These are phyloP conservation scores for Kazachstania sp. DNA, from an alignment of 1,139 yeast species.

Conservation along the genomic window DNA sequence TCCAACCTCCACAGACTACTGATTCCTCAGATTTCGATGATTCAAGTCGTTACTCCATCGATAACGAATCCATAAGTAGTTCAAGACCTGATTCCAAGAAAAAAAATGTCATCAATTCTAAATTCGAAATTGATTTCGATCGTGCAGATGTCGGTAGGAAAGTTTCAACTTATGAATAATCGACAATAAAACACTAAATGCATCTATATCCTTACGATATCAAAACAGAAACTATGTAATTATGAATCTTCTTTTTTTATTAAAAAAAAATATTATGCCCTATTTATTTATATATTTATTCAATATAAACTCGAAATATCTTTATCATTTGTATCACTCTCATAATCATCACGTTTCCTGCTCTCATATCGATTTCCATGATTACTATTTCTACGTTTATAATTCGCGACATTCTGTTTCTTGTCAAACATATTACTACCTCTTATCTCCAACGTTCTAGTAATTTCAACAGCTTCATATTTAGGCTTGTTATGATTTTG, in stretches of 20 bases:
- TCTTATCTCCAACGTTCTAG: neutral
- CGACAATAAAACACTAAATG: neutral
- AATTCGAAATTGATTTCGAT: slow-evolving; percentile 33
- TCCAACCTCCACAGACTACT: slow-evolving; percentile 11
- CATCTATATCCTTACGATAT: no score
- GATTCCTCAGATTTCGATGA: slow-evolving; percentile 8
- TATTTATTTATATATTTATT: neutral
- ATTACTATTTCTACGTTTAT: neutral
- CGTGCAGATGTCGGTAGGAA: slow-evolving; percentile 34
- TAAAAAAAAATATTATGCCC: neutral
- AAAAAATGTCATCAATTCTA: slow-evolving; percentile 24
- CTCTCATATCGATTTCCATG: neutral
- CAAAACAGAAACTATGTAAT: neutral
- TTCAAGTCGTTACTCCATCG: neutral
- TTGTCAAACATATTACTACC: neutral
- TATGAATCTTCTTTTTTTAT: neutral
- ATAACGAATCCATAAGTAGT: neutral
- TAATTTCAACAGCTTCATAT: neutral
- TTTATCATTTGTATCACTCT: neutral
- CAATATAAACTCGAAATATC: slow-evolving; percentile 10
- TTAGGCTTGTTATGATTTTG: neutral
- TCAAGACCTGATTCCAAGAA: slow-evolving; percentile 14
- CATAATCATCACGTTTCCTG: slow-evolving; percentile 2
- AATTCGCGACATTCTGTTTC: neutral
- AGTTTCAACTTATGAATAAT: slow-evolving; percentile 24